Evolutionary conservation across 2,329 filamentous ascomycete species (phyloP).

Genomic region (Colletotrichum sp.): DNA sequence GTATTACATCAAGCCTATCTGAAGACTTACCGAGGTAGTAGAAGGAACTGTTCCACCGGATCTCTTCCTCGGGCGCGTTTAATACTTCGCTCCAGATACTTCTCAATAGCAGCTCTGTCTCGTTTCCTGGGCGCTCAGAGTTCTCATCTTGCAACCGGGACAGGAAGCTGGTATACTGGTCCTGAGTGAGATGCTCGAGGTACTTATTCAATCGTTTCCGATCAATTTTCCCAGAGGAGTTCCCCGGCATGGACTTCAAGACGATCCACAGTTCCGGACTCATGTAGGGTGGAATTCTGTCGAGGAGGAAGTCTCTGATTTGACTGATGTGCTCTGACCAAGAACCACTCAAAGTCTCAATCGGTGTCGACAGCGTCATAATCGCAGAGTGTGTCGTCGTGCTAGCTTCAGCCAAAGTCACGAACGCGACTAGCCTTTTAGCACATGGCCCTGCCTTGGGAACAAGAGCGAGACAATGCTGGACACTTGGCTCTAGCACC

Average conservation of each 20-base stretch:
- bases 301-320: not conserved
- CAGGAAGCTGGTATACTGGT: not conserved
- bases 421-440: not conserved
- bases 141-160: not conserved
- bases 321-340: not conserved
- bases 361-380: not conserved
- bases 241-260: conserved; percentile 43
- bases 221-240: conserved; percentile 53
- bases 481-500: not conserved
- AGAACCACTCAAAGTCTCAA: not conserved
- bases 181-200: not conserved
- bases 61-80: not conserved
- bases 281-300: conserved; percentile 48
- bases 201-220: conserved; percentile 40
- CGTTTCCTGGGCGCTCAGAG: not conserved
- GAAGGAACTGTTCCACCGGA: not conserved
- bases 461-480: not conserved
- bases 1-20: not conserved
- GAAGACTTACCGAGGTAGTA: not conserved
- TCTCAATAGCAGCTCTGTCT: not conserved
- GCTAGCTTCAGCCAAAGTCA: not conserved
- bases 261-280: conserved; percentile 50
- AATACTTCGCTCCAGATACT: not conserved
- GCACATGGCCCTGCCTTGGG: not conserved
- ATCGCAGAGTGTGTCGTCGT: no score